Evolutionary conservation across 768 basidiomycete species (phyloP).

Genomic region (Postia placenta): DNA sequence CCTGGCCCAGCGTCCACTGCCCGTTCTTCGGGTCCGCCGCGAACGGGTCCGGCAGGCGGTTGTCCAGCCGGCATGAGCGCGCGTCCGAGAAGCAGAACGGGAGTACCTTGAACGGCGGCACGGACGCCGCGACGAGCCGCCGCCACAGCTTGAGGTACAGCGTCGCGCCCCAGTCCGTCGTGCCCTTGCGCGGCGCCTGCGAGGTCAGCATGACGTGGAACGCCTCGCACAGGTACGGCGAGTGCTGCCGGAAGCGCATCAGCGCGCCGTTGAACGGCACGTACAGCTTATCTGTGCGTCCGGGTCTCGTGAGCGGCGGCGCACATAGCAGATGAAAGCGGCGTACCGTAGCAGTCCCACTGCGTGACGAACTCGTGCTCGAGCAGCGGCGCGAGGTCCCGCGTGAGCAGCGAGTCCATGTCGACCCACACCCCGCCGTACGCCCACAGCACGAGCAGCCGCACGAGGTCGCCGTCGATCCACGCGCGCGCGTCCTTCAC

Average conservation of each 20-base stretch:
- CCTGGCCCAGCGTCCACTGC: conserved; percentile 64
- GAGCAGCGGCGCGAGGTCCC: conserved; percentile 78
- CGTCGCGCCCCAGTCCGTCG: conserved; percentile 91
- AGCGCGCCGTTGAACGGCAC: conserved; percentile 86
- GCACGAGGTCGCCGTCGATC: conserved; percentile 92
- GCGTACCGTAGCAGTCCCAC: conserved; percentile 95
- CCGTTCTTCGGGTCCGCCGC: conserved; percentile 35
- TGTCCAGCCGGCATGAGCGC: conserved; percentile 86
- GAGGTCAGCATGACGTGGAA: conserved; percentile 85
- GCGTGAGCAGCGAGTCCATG: conserved; percentile 91
- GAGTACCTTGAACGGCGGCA: conserved; percentile 86
- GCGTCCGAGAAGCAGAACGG: conserved; percentile 96
- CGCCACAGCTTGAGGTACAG: conserved; percentile 92
- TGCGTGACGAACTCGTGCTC: conserved; percentile 98
- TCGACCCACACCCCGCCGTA: conserved; percentile 95
- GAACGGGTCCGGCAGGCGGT: conserved; percentile 92
- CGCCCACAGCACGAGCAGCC: conserved; percentile 82
- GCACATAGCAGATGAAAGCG: not conserved
- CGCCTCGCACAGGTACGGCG: conserved; percentile 95
- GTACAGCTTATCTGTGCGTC: conserved; percentile 60
- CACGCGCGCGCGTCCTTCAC: conserved; percentile 77
- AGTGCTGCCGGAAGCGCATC: conserved; percentile 87
- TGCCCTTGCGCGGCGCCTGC: conserved; percentile 62
- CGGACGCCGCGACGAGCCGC: conserved; percentile 60
- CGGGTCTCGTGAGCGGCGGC: not conserved